These are phyloP conservation scores for Lipomyces japonicus DNA, from an alignment of 805 yeast genomes.

Conservation along the genomic window DNA sequence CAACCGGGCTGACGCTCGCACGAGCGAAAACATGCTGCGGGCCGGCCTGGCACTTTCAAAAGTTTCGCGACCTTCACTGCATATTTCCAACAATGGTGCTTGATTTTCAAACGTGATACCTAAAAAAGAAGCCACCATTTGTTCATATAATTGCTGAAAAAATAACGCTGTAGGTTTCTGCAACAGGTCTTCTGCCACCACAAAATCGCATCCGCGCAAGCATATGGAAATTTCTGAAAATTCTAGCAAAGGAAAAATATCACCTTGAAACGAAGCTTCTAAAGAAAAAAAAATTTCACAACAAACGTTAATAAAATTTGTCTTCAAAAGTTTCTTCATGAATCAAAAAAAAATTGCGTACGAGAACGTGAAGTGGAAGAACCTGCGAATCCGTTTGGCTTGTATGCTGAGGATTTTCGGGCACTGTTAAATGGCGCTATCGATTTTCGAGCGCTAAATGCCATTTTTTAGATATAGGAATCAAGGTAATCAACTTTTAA, in stretches of 20 bases:
- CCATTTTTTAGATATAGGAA: constrained; percentile 2
- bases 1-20: constrained; percentile 24
- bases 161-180: constrained; percentile 56
- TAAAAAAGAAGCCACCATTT: constrained; percentile 57
- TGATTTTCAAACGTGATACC: constrained; percentile 45
- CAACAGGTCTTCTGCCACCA: constrained; percentile 58
- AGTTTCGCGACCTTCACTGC: constrained; percentile 36
- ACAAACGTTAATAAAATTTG: not conserved
- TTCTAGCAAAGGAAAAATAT: constrained; percentile 57
- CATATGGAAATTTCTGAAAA: constrained; percentile 55
- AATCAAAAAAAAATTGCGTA: constrained; percentile 1
- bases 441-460: constrained; percentile 26
- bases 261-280: constrained; percentile 27
- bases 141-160: constrained; percentile 54
- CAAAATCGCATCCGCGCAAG: constrained; percentile 58
- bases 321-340: not conserved
- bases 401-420: constrained; percentile 24
- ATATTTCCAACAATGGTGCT: constrained; percentile 32
- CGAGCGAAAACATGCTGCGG: constrained; percentile 24
- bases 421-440: constrained; percentile 21
- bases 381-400: constrained; percentile 11
- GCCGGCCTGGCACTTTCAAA: constrained; percentile 27
- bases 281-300: not conserved
- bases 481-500: not conserved
- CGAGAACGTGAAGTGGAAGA: constrained; percentile 26